Evolutionary conservation across 164 flowering plant species (phyloP), one percentile per base, ranked within the genome.

Genomic region (Amborella trichopoda): DNA sequence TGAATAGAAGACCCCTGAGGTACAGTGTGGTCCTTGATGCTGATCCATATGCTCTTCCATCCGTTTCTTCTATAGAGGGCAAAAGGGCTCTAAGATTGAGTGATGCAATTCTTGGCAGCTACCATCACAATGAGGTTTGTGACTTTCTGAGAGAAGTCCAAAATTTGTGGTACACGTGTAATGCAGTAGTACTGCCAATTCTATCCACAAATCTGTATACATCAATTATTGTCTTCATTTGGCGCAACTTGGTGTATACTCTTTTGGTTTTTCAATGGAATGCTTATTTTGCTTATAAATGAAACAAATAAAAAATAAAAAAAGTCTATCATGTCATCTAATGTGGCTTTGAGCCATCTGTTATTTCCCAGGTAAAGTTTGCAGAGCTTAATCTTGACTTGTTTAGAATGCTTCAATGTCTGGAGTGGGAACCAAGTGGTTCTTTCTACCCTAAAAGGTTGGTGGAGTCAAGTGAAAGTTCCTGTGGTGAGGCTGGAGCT

Each of bases 351-450:
- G n/a, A n/a, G n/a, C n/a, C n/a, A n/a, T n/a, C n/a, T n/a, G n/a
- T n/a, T n/a, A n/a, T 52, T 52, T 46, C 41, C 41, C 84, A 89
- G 97, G 78, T 85, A 47, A 89, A 84, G 68, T 78, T 78, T 62
- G 73, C 95, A 32, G 97, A 84, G 72, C 70, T 89, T 64, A 82
- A 83, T 36, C 50, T 85, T 36, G 90, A 89, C 61, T 67, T 78
- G 39, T 89, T 78, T 54, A 70, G 97, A 67, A 84, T 89, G 93
- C 81, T 84, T 62, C 97, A 89, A 40, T 76, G 80, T 60, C 71
- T 89, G 44, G 95, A 89, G 59, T 84, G 97, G 97, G 97, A 89
- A 67, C 93, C 97, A 26, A 75, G 87, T 62, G 97, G 97, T 44
- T 72, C 83, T 39, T 80, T 89, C 50, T 84, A 76, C 65, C 75